phyloP scores from a whole-genome alignment of 768 basidiomycete species.

The Lactifluus volemus region DNA sequence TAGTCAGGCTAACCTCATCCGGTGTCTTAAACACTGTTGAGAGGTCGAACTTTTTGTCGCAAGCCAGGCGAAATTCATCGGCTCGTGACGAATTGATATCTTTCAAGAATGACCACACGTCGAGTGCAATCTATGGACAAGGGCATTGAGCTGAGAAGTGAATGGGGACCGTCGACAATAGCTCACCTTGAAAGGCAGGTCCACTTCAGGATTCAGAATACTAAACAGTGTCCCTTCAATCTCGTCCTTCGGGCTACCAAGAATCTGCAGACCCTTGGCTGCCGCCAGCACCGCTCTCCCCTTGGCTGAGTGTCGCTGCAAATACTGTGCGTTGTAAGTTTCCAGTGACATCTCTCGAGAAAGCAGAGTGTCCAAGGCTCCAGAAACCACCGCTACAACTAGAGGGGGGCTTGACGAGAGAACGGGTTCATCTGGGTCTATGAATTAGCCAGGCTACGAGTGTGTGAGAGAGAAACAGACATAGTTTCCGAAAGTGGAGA shows the following conservation, averaged over 20 bases:
- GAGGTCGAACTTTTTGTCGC: constrained; percentile 44
- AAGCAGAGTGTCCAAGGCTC: constrained; percentile 41
- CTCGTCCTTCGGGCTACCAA: constrained; percentile 46
- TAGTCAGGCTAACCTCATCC: constrained; percentile 37
- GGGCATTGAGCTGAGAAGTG: not conserved
- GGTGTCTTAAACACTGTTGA: constrained; percentile 59
- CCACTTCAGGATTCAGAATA: constrained; percentile 34
- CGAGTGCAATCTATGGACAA: constrained; percentile 40
- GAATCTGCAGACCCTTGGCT: constrained; percentile 44
- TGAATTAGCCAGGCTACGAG: constrained; percentile 4
- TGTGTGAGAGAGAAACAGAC: constrained; percentile 29
- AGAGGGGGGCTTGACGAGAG: constrained; percentile 36
- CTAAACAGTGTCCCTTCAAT: constrained; percentile 52
- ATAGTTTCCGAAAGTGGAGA: constrained; percentile 49
- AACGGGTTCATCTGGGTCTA: constrained; percentile 35
- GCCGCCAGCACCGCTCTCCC: constrained; percentile 50
- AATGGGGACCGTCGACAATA: not conserved
- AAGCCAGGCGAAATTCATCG: constrained; percentile 54
- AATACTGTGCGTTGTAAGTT: constrained; percentile 64
- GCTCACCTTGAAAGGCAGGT: constrained; percentile 42
- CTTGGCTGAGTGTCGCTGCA: constrained; percentile 50
- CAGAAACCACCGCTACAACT: constrained; percentile 42
- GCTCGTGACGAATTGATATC: constrained; percentile 42
- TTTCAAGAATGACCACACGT: constrained; percentile 40
- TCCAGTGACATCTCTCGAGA: constrained; percentile 52